These are phyloP conservation scores for Cajanus cajan DNA, from an alignment of 306 rosid species.

Conservation along the genomic window DNA sequence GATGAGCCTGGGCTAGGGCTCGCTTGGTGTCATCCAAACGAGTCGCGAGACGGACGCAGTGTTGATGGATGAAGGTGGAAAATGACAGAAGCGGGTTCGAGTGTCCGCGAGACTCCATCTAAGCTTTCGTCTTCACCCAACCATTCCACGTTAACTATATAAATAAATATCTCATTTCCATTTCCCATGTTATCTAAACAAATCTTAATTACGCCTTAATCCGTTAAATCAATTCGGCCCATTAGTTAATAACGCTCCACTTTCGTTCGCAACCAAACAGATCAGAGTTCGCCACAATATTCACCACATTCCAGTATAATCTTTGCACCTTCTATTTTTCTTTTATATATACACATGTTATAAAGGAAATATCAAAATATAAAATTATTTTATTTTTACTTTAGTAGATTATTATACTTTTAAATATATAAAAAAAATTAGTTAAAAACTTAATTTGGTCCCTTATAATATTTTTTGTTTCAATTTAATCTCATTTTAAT, in stretches of 20 bases:
- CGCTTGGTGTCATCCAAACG: conserved; percentile 64
- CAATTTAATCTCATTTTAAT: too few species aligned
- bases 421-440: too few species aligned
- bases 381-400: too few species aligned
- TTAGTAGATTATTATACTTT: too few species aligned
- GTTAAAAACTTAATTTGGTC: too few species aligned
- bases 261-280: too few species aligned
- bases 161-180: background rate
- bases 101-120: conserved; percentile 48
- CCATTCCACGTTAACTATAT: background rate
- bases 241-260: background rate
- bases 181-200: background rate
- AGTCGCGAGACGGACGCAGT: conserved; percentile 58
- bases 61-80: conserved; percentile 67
- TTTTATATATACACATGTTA: too few species aligned
- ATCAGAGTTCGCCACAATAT: background rate
- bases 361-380: too few species aligned
- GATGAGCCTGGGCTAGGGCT: conserved; percentile 44
- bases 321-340: too few species aligned
- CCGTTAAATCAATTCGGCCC: background rate
- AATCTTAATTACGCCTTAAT: background rate
- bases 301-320: too few species aligned
- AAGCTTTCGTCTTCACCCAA: background rate
- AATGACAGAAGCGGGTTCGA: conserved; percentile 67
- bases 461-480: too few species aligned